Base-by-base conservation (phyloP, 768 basidiomycete species). In the Suillus spraguei region DNA sequence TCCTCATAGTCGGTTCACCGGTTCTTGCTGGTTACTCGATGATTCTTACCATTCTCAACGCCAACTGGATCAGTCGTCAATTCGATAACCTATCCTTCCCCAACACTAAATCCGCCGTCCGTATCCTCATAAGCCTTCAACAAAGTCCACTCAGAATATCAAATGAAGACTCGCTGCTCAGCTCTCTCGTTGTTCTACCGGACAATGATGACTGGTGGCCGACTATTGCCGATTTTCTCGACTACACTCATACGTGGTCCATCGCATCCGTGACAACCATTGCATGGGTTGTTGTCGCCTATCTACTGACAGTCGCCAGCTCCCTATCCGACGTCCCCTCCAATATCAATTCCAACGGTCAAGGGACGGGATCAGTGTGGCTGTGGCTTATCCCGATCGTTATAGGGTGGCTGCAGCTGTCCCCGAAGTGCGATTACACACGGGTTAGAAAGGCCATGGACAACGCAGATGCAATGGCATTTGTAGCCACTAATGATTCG, bases 1-100 rank as follows among this genome's bases (percentile, higher is more conserved):
- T 84, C 13, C 71, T 84, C 47, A 78, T 80, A 1, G 67, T 84
- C 35, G 83, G 83, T 1, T 82, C 80, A 0, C 83, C 83, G 0
- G 28, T 28, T 28, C 28, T 28, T 28, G 28, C 28, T 28, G 28
- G 28, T 28, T 28, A 28, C 28, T 28, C 83, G 1, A 63, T 84
- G 13, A 74, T 66, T n/a, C 33, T 84, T n/a, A 81, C 81, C 17
- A 73, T 80, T 6, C 74, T 83, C n/a, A 83, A 82, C 60, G 68
- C 73, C 13, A 72, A 78, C 33, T 83, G 81, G 81, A 70, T 82
- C 62, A 71, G 75, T 5, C 71, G 69, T 35, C 73, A 69, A 0
- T 78, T 78, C 62, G 60, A 74, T 9, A 62, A 65, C 1, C 69
- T 75, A 41, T 64, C 63, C 1, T 80, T 78, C 58, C 72, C 72